phyloP scores from a whole-genome alignment of 192 early-diverging fungal species.

The Bifiguratus adelaidae region DNA sequence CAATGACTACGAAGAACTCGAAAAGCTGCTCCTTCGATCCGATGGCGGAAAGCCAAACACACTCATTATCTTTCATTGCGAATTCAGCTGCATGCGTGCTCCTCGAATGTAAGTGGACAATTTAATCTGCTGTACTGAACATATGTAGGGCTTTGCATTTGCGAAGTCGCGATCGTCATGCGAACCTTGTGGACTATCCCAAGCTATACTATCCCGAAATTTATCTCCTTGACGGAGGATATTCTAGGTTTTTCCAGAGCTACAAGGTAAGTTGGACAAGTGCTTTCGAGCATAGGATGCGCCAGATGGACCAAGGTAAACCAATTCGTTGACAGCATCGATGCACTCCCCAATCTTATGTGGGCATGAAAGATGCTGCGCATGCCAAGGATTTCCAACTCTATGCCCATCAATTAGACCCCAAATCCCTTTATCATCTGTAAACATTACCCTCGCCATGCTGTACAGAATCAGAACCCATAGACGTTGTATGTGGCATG shows the following conservation, averaged over 20 bases:
- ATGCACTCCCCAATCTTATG: conserved; percentile 67
- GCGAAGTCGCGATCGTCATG: conserved; percentile 60
- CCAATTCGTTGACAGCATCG: conserved; percentile 5
- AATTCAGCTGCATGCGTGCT: conserved; percentile 71
- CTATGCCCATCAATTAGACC: too few relatives aligned
- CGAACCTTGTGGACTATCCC: conserved; percentile 64
- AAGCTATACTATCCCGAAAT: conserved; percentile 73
- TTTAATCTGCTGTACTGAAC: too few relatives aligned
- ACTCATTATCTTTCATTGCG: conserved; percentile 78
- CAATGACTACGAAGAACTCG: conserved; percentile 44
- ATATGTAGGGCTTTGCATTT: conserved; percentile 67
- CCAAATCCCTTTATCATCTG: too few relatives aligned
- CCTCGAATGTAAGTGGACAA: conserved; percentile 71
- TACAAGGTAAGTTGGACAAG: conserved; percentile 24
- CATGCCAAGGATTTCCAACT: conserved; percentile 34
- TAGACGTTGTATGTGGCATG: too few relatives aligned
- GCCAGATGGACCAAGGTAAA: neutral
- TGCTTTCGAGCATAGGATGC: neutral
- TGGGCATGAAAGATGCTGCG: conserved; percentile 67
- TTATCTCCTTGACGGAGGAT: conserved; percentile 80
- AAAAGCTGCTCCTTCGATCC: conserved; percentile 42
- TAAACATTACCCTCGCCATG: too few relatives aligned
- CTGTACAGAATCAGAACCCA: too few relatives aligned
- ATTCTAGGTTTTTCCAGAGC: conserved; percentile 56
- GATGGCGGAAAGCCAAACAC: conserved; percentile 26